Base-by-base conservation (phyloP, 2,329 filamentous ascomycete genomes). In the Ceratocystis diversiconidia region DNA sequence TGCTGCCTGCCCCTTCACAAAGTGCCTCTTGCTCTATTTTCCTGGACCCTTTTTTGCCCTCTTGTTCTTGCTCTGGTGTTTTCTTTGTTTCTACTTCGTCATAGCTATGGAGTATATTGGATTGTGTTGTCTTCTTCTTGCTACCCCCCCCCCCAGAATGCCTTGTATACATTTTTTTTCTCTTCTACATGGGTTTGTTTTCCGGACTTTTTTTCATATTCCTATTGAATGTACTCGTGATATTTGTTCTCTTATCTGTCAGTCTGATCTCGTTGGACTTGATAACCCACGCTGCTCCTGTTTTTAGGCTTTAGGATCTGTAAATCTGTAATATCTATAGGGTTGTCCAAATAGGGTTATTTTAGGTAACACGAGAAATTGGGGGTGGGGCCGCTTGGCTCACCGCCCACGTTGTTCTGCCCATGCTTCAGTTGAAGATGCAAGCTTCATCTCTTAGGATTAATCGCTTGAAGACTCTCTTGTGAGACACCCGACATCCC, bases 321-420 rank as follows among this genome's bases (percentile, higher is more conserved):
- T 12, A 4, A 3, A 25, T 2, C 22, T 41, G 10, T 5, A 41
- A 41, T 41, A 15, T 41, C 4, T 36, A 10, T 25, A 32, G 30
- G 30, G 36, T 41, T 41, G 36, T 41, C 36, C 1, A 41, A 41
- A 41, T 41, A 41, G 36, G 36, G 36, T 41, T 41, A 15, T 3
- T 15, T 4, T 15, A 15, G 36, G 36, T 41, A 12, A 15, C 36
- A 41, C 36, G 36, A 41, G 36, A 41, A 12, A 3, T 8, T 22
- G 48, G 48, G 46, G 46, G n/a, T 22, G 8, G 28, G 55, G 22
- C 15, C 8, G 22, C 36, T 48, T 32, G 12, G 36, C 25, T 62
- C 61, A 62, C 61, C 61, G 61, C 61, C 43, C 22, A 25, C 28
- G 36, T 48, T 62, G 36, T 62, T 62, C 61, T 62, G 61, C 61